These are phyloP conservation scores for Ogataea allantospora DNA, from an alignment of 805 yeast genomes.

Conservation along the genomic window DNA sequence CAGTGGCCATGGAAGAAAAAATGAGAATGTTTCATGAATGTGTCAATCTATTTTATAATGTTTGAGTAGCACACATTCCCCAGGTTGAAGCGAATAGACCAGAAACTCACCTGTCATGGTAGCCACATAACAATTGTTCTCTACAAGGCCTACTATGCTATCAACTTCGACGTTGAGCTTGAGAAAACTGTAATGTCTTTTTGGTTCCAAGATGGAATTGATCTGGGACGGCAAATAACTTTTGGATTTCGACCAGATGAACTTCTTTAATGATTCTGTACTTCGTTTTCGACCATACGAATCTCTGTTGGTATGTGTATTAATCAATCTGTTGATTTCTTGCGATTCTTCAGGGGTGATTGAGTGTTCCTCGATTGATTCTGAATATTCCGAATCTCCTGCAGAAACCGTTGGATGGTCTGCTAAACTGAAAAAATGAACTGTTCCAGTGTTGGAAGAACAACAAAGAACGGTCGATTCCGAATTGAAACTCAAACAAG, in stretches of 20 bases:
- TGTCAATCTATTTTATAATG: slow-evolving; percentile 18
- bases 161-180: slow-evolving; percentile 45
- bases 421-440: slow-evolving; percentile 66
- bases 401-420: neutral
- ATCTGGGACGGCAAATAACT: slow-evolving; percentile 71
- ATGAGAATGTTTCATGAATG: slow-evolving; percentile 4
- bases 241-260: slow-evolving; percentile 29
- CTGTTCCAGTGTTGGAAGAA: slow-evolving; percentile 85
- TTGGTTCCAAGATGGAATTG: slow-evolving; percentile 81
- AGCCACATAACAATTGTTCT: slow-evolving; percentile 60
- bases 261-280: slow-evolving; percentile 27
- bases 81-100: slow-evolving; percentile 63
- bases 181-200: slow-evolving; percentile 87
- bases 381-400: neutral
- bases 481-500: slow-evolving; percentile 70
- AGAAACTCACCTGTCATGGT: slow-evolving; percentile 80
- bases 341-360: slow-evolving; percentile 28
- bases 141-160: slow-evolving; percentile 31
- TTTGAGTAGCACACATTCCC: slow-evolving; percentile 73
- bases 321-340: slow-evolving; percentile 33
- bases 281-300: slow-evolving; percentile 15
- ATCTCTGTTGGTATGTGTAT: slow-evolving; percentile 3
- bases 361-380: slow-evolving; percentile 16
- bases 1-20: slow-evolving; percentile 14
- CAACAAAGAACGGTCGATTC: slow-evolving; percentile 76